A percentile compares a stretch with the other conserved stretches of the same genome.
Conservation (phyloP, 192 early-diverging fungal species). For the Podila minutissima region DNA sequence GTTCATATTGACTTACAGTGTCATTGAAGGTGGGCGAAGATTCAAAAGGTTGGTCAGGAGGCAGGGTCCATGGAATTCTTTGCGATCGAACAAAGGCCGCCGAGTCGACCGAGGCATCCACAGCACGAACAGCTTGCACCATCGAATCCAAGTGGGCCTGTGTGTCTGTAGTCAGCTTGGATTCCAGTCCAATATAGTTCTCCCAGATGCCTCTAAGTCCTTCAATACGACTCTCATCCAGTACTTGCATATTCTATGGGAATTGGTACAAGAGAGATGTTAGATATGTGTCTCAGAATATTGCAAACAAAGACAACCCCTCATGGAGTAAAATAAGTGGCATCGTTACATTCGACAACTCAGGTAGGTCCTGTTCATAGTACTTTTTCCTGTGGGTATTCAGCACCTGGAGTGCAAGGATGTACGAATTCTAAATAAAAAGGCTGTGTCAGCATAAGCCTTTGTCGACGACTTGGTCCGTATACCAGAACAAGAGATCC, state of each 20-base stretch:
- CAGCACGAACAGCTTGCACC: slow-evolving; percentile 38
- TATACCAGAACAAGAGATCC: neutral
- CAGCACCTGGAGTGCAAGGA: slow-evolving; percentile 67
- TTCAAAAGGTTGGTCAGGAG: slow-evolving; percentile 45
- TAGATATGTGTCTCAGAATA: too few species aligned
- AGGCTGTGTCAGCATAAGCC: neutral
- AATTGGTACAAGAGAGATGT: too few species aligned
- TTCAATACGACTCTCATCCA: slow-evolving; percentile 62
- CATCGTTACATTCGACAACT: slow-evolving; percentile 61
- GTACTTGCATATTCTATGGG: slow-evolving; percentile 66
- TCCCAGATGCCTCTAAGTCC: slow-evolving; percentile 65
- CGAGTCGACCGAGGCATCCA: slow-evolving; percentile 66
- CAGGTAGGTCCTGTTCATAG: slow-evolving; percentile 70
- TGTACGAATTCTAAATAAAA: slow-evolving; percentile 70
- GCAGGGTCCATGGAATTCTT: slow-evolving; percentile 29
- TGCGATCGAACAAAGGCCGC: slow-evolving; percentile 58
- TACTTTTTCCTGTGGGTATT: slow-evolving; percentile 73
- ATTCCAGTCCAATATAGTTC: slow-evolving; percentile 59
- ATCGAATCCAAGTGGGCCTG: slow-evolving; percentile 44
- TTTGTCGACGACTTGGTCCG: neutral
- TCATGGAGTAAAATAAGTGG: neutral
- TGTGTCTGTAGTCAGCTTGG: slow-evolving; percentile 43
- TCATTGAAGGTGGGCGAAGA: slow-evolving; percentile 41
- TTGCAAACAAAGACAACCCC: neutral
- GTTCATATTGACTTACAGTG: slow-evolving; percentile 27